Evolutionary conservation across 805 yeast genomes (phyloP), one percentile per base, ranked within the genome.

Genomic region (Candida sphagnicola): DNA sequence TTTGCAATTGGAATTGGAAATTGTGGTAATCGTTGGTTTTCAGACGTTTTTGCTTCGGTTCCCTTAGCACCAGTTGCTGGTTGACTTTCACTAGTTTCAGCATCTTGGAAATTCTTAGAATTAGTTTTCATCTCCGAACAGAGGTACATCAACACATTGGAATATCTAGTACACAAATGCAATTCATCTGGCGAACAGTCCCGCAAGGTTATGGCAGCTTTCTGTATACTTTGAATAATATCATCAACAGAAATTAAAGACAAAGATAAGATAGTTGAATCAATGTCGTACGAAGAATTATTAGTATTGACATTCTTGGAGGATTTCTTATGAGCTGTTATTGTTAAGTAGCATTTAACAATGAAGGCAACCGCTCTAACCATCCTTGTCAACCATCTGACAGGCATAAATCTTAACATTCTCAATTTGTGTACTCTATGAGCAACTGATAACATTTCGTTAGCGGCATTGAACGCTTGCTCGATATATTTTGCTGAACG

Each of bases 141-240:
- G 31, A 87, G 65, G 49, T 80, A 85, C 79, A 84, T 73, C 49
- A 87, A 61, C 37, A 85, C 83, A 11, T 85, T 82, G 10, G 89
- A 80, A 53, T 87, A 87, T 35, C 95, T 65, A 0, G 86, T 78
- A 56, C 95, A 83, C 23, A 89, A 65, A 62, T 89, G 96, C 28
- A 89, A 65, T 46, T 87, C 95, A 61, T 89, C 96, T 0, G 96
- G 96, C 1, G 95, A 77, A 18, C 95, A 84, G 49, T 85, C 95
- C 40, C 88, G 62, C 28, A 89, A 61, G 1, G 83, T 80, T 12
- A 78, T 70, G 0, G 96, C 91, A 1, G 90, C 82, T 38, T 73
- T 72, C 44, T 81, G 85, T 38, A 89, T 78, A 28, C 80, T 72
- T 18, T 72, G 71, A 12, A 85, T 67, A 12, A 85, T 81, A 41